A percentile compares a stretch with the other conserved stretches of the same genome.
phyloP scores from a whole-genome alignment of 2,329 filamentous ascomycete species.

The Coleophoma cylindrospora region DNA sequence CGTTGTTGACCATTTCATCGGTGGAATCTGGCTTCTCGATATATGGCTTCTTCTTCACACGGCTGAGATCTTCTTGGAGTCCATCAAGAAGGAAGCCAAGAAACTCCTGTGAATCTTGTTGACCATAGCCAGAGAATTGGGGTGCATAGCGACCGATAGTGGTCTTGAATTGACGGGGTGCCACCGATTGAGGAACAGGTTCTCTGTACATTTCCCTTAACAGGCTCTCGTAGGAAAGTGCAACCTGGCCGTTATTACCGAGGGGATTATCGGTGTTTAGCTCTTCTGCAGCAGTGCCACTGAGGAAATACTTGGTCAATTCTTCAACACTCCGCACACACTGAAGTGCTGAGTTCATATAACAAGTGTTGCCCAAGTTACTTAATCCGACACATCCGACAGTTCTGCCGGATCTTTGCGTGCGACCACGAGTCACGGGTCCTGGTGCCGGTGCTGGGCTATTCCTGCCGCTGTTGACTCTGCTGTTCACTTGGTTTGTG shows the following conservation, averaged over 20 bases:
- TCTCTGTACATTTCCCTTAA: constrained; percentile 75
- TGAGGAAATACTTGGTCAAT: constrained; percentile 84
- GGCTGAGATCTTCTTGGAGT: constrained; percentile 90
- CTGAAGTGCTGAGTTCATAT: constrained; percentile 97
- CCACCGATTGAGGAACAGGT: constrained; percentile 59
- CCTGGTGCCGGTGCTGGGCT: constrained; percentile 55
- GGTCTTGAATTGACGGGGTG: constrained; percentile 77
- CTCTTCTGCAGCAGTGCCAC: constrained; percentile 68
- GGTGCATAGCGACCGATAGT: constrained; percentile 76
- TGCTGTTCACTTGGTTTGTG: constrained; percentile 27
- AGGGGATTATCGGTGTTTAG: constrained; percentile 83
- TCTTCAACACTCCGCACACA: constrained; percentile 93
- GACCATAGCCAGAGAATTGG: constrained; percentile 88
- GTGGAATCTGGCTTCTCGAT: constrained; percentile 97
- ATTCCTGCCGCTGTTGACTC: constrained; percentile 58
- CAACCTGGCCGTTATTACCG: constrained; percentile 79
- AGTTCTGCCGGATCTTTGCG: constrained; percentile 63
- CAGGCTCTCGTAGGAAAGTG: constrained; percentile 74
- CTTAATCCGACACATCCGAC: constrained; percentile 76
- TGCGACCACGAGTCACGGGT: constrained; percentile 65
- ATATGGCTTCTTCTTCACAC: constrained; percentile 92
- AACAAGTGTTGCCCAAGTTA: constrained; percentile 96
- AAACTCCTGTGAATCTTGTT: constrained; percentile 97
- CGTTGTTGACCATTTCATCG: constrained; percentile 87
- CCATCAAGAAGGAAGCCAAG: constrained; percentile 91